Conservation (phyloP, 2,329 filamentous ascomycete species). For the Didymella segeticola region DNA sequence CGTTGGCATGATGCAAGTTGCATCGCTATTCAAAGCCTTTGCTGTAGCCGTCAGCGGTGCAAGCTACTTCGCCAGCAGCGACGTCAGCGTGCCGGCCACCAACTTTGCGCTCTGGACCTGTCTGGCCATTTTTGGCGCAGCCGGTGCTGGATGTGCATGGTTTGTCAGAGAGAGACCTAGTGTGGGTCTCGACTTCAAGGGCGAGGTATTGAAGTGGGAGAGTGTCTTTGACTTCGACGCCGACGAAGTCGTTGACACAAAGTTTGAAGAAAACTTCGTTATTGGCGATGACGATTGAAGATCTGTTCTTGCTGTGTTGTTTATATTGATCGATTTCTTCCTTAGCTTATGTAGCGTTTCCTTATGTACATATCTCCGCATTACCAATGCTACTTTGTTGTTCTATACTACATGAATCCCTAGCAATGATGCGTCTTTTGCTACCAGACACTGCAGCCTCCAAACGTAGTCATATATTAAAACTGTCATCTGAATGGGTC, state of each 20-base stretch:
- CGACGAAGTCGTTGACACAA: constrained; percentile 28
- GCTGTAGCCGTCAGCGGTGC: constrained; percentile 55
- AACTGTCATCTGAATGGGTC: too few relatives aligned
- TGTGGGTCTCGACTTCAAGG: constrained; percentile 54
- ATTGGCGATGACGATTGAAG: constrained; percentile 12
- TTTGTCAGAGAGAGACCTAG: constrained; percentile 54
- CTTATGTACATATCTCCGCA: constrained; percentile 9
- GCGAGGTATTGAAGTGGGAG: constrained; percentile 54
- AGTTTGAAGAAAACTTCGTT: constrained; percentile 8
- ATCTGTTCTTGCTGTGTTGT: background rate
- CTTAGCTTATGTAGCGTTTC: constrained; percentile 2
- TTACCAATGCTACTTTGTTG: constrained; percentile 1
- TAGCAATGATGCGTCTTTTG: too few relatives aligned
- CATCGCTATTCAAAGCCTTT: constrained; percentile 55
- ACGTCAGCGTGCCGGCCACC: constrained; percentile 52
- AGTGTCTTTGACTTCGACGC: constrained; percentile 54
- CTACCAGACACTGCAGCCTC: too few relatives aligned
- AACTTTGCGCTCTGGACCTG: constrained; percentile 56
- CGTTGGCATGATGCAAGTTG: constrained; percentile 57
- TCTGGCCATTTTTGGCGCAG: constrained; percentile 49
- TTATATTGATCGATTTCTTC: constrained; percentile 2
- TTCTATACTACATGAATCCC: background rate
- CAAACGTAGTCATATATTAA: too few relatives aligned
- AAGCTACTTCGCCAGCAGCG: constrained; percentile 55
- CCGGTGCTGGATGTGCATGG: constrained; percentile 54